Percentiles rank a stretch among this genome's conserved stretches.
These are phyloP conservation scores for Lunasporangiospora selenospora DNA, from an alignment of 192 early-diverging fungal genomes.

Conservation along the genomic window DNA sequence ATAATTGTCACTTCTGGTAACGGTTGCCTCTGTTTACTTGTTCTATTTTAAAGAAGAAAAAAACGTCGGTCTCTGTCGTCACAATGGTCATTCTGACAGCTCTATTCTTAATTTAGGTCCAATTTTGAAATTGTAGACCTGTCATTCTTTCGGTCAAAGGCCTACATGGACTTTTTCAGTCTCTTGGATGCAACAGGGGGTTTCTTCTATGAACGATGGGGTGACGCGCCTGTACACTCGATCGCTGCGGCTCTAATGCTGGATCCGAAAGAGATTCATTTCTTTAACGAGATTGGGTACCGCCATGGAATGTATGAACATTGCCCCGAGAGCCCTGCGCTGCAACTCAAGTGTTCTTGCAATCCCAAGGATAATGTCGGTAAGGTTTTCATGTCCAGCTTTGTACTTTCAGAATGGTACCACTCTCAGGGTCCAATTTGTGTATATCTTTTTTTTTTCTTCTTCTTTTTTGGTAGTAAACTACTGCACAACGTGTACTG, in stretches of 20 bases:
- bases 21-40: background rate
- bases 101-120: conserved; percentile 78
- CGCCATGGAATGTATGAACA: conserved; percentile 71
- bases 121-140: conserved; percentile 90
- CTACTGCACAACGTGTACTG: background rate
- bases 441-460: background rate
- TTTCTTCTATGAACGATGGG: conserved; percentile 87
- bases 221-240: conserved; percentile 78
- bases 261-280: conserved; percentile 71
- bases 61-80: background rate
- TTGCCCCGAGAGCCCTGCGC: conserved; percentile 65
- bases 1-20: conserved; percentile 75
- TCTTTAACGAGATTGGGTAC: conserved; percentile 80
- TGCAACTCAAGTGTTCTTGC: conserved; percentile 59
- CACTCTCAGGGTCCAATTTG: too few species aligned
- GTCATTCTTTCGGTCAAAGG: conserved; percentile 70
- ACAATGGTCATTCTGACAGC: too few species aligned
- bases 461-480: background rate
- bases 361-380: conserved; percentile 59
- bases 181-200: conserved; percentile 81
- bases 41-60: too few species aligned
- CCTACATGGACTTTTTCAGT: conserved; percentile 68
- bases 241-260: conserved; percentile 71
- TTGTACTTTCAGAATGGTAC: too few species aligned
- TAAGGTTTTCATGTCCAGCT: conserved; percentile 24